These are phyloP conservation scores for Pichia nanzhaoensis DNA, from an alignment of 805 yeast species.

Conservation along the genomic window DNA sequence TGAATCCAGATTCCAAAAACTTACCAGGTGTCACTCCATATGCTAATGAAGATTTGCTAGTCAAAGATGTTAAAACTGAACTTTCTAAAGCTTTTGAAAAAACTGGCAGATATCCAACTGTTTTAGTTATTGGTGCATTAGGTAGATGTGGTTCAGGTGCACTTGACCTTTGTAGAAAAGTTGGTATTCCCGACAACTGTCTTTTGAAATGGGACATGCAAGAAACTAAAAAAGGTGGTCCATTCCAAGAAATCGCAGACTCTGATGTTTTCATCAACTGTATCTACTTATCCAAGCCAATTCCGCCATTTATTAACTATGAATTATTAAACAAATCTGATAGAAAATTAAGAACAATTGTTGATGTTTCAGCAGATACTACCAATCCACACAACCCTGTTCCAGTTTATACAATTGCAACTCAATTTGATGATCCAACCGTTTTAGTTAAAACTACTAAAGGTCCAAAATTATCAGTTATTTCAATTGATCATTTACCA, in stretches of 20 bases:
- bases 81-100: constrained; percentile 49
- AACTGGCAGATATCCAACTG: constrained; percentile 66
- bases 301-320: constrained; percentile 80
- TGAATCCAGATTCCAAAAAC: constrained; percentile 57
- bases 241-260: constrained; percentile 83
- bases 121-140: constrained; percentile 89
- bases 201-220: constrained; percentile 93
- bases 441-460: constrained; percentile 69
- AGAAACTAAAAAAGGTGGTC: constrained; percentile 96
- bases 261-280: constrained; percentile 93
- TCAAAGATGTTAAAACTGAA: constrained; percentile 60
- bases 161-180: constrained; percentile 68
- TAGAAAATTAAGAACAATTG: constrained; percentile 85
- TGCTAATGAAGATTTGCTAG: constrained; percentile 68
- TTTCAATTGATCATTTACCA: constrained; percentile 95
- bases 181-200: constrained; percentile 81
- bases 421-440: constrained; percentile 87
- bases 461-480: constrained; percentile 85
- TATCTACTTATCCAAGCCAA: constrained; percentile 88
- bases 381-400: constrained; percentile 98
- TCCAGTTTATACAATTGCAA: constrained; percentile 86
- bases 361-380: constrained; percentile 97
- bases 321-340: constrained; percentile 56
- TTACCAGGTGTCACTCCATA: constrained; percentile 79
- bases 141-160: constrained; percentile 99